Percentiles rank a stretch among this genome's conserved stretches.
These are phyloP conservation scores for Ceratonia siliqua DNA, from an alignment of 306 rosid genomes.

Conservation along the genomic window DNA sequence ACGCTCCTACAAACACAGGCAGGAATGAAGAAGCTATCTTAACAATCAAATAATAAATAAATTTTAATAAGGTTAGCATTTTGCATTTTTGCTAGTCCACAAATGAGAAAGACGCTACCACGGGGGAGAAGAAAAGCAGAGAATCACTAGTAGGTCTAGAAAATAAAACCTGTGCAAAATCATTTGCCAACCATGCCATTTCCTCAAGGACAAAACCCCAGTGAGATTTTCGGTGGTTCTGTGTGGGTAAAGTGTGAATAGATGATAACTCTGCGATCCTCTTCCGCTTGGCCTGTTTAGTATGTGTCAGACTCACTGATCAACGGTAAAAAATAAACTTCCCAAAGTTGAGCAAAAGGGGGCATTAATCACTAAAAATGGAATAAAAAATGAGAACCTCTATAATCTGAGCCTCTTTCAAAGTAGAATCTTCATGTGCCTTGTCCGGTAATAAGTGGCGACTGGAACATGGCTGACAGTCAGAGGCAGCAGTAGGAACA, in stretches of 20 bases:
- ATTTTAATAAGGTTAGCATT: neutral
- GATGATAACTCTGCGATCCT: constrained; percentile 94
- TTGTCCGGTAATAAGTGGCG: constrained; percentile 53
- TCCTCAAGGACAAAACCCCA: constrained; percentile 98
- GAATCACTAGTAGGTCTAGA: constrained; percentile 23
- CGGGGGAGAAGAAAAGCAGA: neutral
- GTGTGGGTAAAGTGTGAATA: constrained; percentile 55
- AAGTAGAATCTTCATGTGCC: constrained; percentile 87
- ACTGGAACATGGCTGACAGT: constrained; percentile 45
- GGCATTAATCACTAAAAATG: constrained; percentile 22
- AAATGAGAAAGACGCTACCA: neutral
- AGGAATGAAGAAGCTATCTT: constrained; percentile 13
- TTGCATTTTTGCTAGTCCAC: constrained; percentile 1
- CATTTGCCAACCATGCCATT: constrained; percentile 98
- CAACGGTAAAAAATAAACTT: constrained; percentile 5
- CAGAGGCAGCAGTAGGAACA: constrained; percentile 44
- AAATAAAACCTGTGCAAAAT: constrained; percentile 89
- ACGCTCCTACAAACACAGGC: constrained; percentile 69
- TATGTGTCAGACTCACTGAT: constrained; percentile 32
- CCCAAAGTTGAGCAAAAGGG: constrained; percentile 25
- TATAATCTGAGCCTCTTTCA: constrained; percentile 84
- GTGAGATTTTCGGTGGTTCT: constrained; percentile 63
- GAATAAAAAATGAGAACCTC: constrained; percentile 59
- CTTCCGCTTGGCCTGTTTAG: constrained; percentile 81
- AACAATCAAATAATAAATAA: constrained; percentile 12